Evolutionary conservation across 148 eudicot species (phyloP), one percentile per base, ranked within the genome.

Genomic region (Persicaria maculosa): DNA sequence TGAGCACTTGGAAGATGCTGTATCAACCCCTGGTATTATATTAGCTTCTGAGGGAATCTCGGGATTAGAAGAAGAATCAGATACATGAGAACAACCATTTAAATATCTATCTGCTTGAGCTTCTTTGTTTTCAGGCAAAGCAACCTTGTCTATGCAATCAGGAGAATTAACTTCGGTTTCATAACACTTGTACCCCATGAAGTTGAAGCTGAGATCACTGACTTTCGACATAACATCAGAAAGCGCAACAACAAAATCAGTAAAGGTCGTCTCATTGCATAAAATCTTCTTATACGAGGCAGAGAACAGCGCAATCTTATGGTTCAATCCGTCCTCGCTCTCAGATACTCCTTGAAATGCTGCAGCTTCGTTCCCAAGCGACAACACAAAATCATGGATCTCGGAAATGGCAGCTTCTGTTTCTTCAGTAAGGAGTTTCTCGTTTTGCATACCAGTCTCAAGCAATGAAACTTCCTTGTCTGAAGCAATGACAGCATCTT

Each of bases 141-240:
- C 99, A 81, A 92, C 80, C 77, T 95, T 95, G 86, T 95, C 99
- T 4, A 95, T 92, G 78, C 96, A 95, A 75, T 91, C 97, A 80
- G 91, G 88, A 83, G 87, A 82, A 75, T 53, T 83, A 44, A 81
- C 81, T 77, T 90, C 97, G 19, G 72, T 74, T 75, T 84, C 93
- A 71, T 78, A 84, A 58, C 69, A 80, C 79, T 88, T 90, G 84
- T 84, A 87, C 50, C 92, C 90, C 73, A 82, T 75, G 73, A 89
- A 76, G 80, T 78, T 86, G 71, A 86, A 85, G 68, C 81, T 82
- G 50, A 92, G 91, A 65, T 86, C 86, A 71, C 87, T 80, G 44
- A 88, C 93, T 80, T 87, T 80, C 67, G 53, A 67, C 59, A 95
- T 72, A 20, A 95, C 89, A 74, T 80, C 84, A 25, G 99, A 92